Conservation (phyloP, 2,329 filamentous ascomycete species). For the Cladophialophora exuberans region DNA sequence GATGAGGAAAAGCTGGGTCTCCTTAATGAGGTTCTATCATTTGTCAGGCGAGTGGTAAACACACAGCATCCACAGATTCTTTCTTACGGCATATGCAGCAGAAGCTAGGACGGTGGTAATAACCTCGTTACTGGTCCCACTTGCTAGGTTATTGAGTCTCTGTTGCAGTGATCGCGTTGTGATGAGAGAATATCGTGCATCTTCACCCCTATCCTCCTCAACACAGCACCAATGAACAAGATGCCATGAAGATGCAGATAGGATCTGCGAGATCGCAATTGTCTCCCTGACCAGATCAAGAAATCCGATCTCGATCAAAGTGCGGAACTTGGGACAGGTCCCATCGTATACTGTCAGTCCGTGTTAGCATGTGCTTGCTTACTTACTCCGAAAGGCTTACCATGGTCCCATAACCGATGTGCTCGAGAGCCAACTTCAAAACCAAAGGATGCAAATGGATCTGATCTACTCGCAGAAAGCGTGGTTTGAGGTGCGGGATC, state of each 20-base stretch:
- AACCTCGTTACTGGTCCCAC: constrained; percentile 9
- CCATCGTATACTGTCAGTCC: constrained; percentile 17
- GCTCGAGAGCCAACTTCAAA: not conserved
- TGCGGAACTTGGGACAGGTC: constrained; percentile 10
- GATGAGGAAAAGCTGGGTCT: not conserved
- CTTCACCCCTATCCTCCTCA: constrained; percentile 9
- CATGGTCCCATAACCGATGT: constrained; percentile 12
- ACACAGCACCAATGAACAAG: constrained; percentile 1
- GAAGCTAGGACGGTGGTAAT: constrained; percentile 7
- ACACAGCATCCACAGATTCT: too few species aligned
- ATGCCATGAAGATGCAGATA: constrained; percentile 13
- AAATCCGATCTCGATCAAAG: constrained; percentile 9
- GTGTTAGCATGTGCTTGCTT: not conserved
- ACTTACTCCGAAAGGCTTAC: constrained; percentile 4
- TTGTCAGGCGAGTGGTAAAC: too few species aligned
- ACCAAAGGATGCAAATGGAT: constrained; percentile 4
- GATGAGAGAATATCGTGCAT: constrained; percentile 7
- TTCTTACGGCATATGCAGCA: constrained; percentile 12
- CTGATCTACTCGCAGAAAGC: constrained; percentile 5
- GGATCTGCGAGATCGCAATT: constrained; percentile 9
- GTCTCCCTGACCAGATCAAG: constrained; percentile 11
- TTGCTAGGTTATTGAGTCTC: constrained; percentile 3
- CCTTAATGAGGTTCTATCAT: constrained; percentile 6
- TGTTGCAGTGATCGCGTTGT: constrained; percentile 7
- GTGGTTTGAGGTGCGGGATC: not conserved